phyloP scores from a whole-genome alignment of 2,329 filamentous ascomycete species.

The Aspergillus vadensis region DNA sequence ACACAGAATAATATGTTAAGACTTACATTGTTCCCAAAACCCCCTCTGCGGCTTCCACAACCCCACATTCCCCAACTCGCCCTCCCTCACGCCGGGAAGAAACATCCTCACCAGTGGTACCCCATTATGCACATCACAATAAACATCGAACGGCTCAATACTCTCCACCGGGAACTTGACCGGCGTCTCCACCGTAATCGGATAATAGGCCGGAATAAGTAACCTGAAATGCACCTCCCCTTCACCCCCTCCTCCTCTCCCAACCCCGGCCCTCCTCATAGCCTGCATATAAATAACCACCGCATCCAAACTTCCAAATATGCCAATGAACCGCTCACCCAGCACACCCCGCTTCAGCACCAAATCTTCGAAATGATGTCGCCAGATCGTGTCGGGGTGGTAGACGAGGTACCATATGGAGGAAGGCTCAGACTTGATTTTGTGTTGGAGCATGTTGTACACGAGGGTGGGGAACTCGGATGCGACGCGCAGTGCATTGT shows the following conservation, averaged over 20 bases:
- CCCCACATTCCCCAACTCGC: neutral
- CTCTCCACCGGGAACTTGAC: neutral
- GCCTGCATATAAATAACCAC: neutral
- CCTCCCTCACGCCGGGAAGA: neutral
- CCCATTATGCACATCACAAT: neutral
- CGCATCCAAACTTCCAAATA: neutral
- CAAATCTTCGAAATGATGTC: neutral
- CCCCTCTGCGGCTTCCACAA: neutral
- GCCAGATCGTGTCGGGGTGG: neutral
- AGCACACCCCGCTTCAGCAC: neutral
- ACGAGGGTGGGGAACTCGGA: neutral
- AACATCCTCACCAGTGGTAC: neutral
- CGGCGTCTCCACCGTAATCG: neutral
- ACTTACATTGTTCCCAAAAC: neutral
- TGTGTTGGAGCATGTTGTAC: neutral
- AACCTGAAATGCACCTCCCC: neutral
- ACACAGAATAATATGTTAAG: neutral
- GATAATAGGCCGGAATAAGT: neutral
- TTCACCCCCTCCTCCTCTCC: neutral
- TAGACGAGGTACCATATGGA: neutral
- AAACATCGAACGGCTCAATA: neutral
- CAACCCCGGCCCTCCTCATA: neutral
- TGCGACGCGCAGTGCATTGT: neutral
- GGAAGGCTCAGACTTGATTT: neutral
- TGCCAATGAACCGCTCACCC: neutral